Percentiles rank a stretch among this genome's conserved stretches.
Evolutionary conservation across 139 green algal genomes (phyloP).

Genomic region (Haematococcus lacustris): DNA sequence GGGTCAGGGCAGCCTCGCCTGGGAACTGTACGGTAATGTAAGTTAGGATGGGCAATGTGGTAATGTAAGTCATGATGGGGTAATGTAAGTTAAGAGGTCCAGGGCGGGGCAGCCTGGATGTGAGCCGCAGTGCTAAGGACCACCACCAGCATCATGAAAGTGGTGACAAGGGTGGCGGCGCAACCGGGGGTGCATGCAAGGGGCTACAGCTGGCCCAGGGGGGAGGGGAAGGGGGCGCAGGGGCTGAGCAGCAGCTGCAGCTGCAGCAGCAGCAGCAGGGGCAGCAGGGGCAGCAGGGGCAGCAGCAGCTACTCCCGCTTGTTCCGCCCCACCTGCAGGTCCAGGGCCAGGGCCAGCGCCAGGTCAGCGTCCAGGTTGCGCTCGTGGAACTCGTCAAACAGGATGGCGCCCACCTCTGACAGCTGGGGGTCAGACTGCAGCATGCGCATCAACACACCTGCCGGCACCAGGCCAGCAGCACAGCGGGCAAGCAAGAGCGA

Average conservation of each 20-base stretch:
- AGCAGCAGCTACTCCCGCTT: not conserved
- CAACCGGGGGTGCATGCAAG: not conserved
- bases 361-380: conserved; percentile 52
- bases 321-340: conserved; percentile 25
- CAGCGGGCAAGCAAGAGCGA: not conserved
- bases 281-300: too few species aligned
- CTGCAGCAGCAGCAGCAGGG: too few species aligned
- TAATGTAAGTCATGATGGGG: too few species aligned
- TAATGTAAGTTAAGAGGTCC: too few species aligned
- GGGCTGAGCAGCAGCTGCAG: too few species aligned
- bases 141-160: not conserved
- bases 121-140: not conserved
- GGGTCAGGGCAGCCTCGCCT: not conserved
- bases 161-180: not conserved
- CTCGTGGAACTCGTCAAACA: conserved; percentile 64
- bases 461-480: not conserved
- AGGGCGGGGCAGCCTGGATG: not conserved
- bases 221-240: not conserved
- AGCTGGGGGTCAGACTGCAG: conserved; percentile 49
- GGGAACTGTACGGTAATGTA: not conserved
- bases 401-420: conserved; percentile 17
- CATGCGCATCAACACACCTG: conserved; percentile 40
- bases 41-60: too few species aligned
- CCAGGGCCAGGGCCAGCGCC: conserved; percentile 44
- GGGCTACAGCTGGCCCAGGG: not conserved